These are phyloP conservation scores for Lentinus tigrinus DNA, from an alignment of 768 basidiomycete species.

Conservation along the genomic window DNA sequence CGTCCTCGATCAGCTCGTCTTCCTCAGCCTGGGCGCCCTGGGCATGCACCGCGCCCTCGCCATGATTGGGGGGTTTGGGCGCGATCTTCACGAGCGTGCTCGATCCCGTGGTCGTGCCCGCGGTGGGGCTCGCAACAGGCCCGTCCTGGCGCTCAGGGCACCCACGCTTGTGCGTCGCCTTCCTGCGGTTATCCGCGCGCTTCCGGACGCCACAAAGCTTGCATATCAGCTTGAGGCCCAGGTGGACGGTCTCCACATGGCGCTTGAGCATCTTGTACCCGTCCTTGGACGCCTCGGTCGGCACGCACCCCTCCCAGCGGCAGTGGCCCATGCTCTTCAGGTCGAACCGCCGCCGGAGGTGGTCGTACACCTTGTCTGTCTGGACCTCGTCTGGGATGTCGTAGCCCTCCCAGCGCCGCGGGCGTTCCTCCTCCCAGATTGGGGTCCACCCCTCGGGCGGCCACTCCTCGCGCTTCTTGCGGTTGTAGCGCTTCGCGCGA, in stretches of 20 bases:
- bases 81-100: neutral
- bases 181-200: conserved; percentile 1
- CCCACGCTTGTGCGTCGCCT: neutral
- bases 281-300: neutral
- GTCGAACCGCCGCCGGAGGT: neutral
- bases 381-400: neutral
- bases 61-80: neutral
- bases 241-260: conserved; percentile 9
- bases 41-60: neutral
- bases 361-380: neutral
- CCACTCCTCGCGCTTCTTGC: conserved; percentile 7
- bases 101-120: neutral
- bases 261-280: conserved; percentile 6
- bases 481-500: conserved; percentile 5
- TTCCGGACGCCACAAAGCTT: neutral
- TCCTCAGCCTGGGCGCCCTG: neutral
- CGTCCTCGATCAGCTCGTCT: neutral
- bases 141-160: neutral
- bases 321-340: neutral
- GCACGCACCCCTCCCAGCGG: conserved; percentile 3
- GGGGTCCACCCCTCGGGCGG: conserved; percentile 2
- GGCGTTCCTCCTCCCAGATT: conserved; percentile 8
- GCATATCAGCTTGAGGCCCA: neutral
- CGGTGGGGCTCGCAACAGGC: neutral
- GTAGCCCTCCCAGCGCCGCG: neutral